Evolutionary conservation across 495 filamentous ascomycete species (phyloP), one percentile per base, ranked within the genome.

Genomic region (Penicillium canescens): DNA sequence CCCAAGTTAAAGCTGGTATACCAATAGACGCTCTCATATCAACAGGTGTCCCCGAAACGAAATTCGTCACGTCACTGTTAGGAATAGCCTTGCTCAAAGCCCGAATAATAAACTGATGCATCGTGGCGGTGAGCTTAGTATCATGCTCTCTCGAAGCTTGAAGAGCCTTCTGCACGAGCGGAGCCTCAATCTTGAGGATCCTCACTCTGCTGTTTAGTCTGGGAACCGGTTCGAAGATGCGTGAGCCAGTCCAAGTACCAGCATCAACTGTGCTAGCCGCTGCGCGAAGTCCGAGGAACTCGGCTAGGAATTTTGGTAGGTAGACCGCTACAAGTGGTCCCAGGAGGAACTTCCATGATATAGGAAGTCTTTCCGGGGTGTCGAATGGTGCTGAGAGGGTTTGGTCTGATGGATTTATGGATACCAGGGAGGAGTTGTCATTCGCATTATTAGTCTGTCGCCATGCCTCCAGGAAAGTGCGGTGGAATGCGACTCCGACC

Each of bases 11-110:
- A 14, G 4, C n/a, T 11, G 62, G 50, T 1, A 31, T 34, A 3
- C 62, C 62, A 18, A 62, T 49, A 23, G 62, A 66, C 0, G 41
- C 39, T 13, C 62, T 56, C 59, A 66, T 62, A 31, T 66, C 56
- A n/a, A 66, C 56, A 13, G 62, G 56, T 0, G 62, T 66, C 0
- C 54, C 56, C 0, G 62, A 66, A 7, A 62, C 56, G 12, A 62
- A 60, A 34, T 66, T 62, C 11, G 59, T 66, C 3, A 60, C 16
- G 0, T 52, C 42, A 18, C 12, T 10, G 34, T 36, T 31, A 4
- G 48, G 54, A 40, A 66, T 33, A 4, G 56, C 59, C 35, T 55
- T 62, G 48, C 56, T 53, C 11, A 66, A 46, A 5, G 59, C 62
- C 3, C 59, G 56, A 23, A 66, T 12, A 35, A 62, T 56, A 46